Base-by-base conservation (phyloP, 179 eudicot species). In the Spergularia azorica region DNA sequence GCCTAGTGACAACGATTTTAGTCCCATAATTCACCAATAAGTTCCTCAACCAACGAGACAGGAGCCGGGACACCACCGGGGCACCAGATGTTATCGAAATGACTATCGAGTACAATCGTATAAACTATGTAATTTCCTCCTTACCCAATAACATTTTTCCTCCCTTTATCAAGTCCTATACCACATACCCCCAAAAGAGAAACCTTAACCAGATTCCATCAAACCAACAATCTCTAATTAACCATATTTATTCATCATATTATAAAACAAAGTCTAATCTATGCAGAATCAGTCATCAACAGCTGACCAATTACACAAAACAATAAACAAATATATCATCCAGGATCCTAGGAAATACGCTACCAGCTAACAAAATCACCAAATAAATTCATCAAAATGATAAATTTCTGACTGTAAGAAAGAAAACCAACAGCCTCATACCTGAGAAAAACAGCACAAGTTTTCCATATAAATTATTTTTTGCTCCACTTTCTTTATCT, bases 401-500 rank as follows among this genome's bases (percentile, higher is more conserved):
- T 5, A 38, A 67, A 65, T 39, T 4, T 63, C 43, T 60, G 48
- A 7, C 48, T 0, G 48, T 43, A 43, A 71, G 32, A 26, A 41
- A 71, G 14, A 66, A 55, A 71, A 9, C 20, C 52, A 76, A 57
- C 36, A 70, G 46, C 67, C 32, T 48, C 61, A 79, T 72, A 86
- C 92, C 89, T 80, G 80, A 64, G 88, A 80, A 67, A 89, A 89
- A 81, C 93, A 89, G 81, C 93, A 88, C 51, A 89, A 67, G 66
- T 32, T 86, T 72, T 88, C 93, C 93, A 89, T 89, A 78, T 5
- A 57, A n/a, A 26, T 21, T 57, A 57, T n/a, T 59, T 74, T 65
- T 72, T 83, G 71, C 74, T 79, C 78, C 81, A 74, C 38, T 81
- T 66, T 85, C 83, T 71, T 54, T 76, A 73, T 73, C 74, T 83